Evolutionary conservation across 345 rosid species (phyloP), one percentile per base, ranked within the genome.

Genomic region (Clausena lansium): DNA sequence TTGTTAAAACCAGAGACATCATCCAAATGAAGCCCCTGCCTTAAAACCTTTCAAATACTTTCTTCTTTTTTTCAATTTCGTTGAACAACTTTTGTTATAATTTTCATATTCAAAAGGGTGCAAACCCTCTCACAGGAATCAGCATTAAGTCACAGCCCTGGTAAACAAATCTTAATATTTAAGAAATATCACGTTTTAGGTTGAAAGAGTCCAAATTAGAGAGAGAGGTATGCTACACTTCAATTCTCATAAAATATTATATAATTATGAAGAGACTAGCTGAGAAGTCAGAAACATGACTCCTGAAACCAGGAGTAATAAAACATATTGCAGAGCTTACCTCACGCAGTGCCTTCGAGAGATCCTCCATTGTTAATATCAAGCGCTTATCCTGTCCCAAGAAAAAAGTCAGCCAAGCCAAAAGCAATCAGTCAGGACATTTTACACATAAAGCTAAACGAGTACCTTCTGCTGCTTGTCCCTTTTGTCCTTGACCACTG

Each of bases 391-490:
- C 98, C 98, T 95, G 92, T 82, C 79, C 39, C 33, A 68, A 83
- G 39, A 36, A 75, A n/a, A 75, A 71, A 20, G 64, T 84, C 60
- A 70, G 62, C 61, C 61, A 70, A 35, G 70, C 35, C n/a, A 30
- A 70, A 38, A 61, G 9, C 10, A 70, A 10, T 2, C 20, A 76
- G 72, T 38, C 19, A 68, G 20, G 61, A 69, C 59, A 22, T 22
- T 41, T 35, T 30, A 14, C 71, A 24, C 7, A 24, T 55, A 79
- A 35, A 60, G 67, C 33, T 71, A 9, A 73, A 59, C 4, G 24
- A 82, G 67, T 69, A 95, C 98, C 97, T 95, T 95, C 83, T 92
- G 98, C 88, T 90, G 97, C 87, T 93, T 95, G 4, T 91, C 93
- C 76, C 89, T 85, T 85, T 95, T 95, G 88, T 95, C 99, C 89